Conservation (phyloP, 805 yeast species). For the Candida arabinofermentans region DNA sequence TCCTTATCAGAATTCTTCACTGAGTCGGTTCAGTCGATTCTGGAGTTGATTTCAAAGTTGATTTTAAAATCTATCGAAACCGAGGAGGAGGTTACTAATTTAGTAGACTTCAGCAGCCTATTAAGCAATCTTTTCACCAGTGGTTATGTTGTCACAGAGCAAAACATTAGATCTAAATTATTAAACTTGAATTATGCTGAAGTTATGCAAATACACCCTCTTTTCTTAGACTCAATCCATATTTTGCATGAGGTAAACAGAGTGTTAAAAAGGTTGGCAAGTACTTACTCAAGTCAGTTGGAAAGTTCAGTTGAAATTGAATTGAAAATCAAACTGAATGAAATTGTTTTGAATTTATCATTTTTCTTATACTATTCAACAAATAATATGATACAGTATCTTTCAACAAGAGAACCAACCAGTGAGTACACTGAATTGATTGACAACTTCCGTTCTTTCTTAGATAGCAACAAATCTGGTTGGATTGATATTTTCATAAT, state of each 20-base stretch:
- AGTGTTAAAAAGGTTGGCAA: constrained; percentile 13
- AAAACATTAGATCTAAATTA: constrained; percentile 9
- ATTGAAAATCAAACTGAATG: constrained; percentile 10
- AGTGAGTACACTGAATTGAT: constrained; percentile 1
- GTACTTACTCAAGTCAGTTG: constrained; percentile 9
- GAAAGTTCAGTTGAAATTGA: constrained; percentile 12
- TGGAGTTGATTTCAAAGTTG: constrained; percentile 4
- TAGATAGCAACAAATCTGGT: constrained; percentile 20
- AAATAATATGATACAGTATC: constrained; percentile 11
- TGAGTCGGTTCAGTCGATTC: constrained; percentile 1
- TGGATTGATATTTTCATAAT: constrained; percentile 63
- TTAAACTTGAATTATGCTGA: constrained; percentile 4
- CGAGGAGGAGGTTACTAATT: constrained; percentile 8
- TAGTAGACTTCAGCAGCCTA: constrained; percentile 9
- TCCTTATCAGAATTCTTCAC: constrained; percentile 9
- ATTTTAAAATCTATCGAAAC: constrained; percentile 2
- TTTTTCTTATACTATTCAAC: constrained; percentile 23
- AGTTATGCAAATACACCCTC: constrained; percentile 9
- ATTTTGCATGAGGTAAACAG: constrained; percentile 17
- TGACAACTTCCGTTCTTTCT: constrained; percentile 5
- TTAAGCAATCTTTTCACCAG: constrained; percentile 9
- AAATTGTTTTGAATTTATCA: constrained; percentile 18
- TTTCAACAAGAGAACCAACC: not conserved
- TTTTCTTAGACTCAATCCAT: constrained; percentile 13
- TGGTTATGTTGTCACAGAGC: constrained; percentile 18